Base-by-base conservation (phyloP, 345 rosid genomes). In the Cardamine occulta region DNA sequence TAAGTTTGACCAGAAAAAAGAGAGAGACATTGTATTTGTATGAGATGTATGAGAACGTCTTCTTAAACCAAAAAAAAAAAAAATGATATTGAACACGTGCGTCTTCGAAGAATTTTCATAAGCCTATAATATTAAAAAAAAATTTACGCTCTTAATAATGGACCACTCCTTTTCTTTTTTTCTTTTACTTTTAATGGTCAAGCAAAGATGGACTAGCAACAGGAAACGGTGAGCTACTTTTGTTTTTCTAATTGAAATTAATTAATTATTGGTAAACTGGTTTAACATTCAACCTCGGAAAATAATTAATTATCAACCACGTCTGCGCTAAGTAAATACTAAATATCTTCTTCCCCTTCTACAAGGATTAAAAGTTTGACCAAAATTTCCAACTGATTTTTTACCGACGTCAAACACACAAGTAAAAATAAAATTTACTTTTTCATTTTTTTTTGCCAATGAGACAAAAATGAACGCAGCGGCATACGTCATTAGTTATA, bases 161-260 rank as follows among this genome's bases (percentile, higher is more conserved):
- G 58, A 12, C 1, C 23, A 21, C 23, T 66, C 17, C 17, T 48
- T 49, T 49, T 13, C 11, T 5, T 65, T 55, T 55, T 19, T 52
- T 28, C 63, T 68, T 75, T 19, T 52, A 39, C 63, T 68, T 75
- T 75, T 55, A 75, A 75, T 68, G 74, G 74, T 75, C 79, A 75
- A 63, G 5, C 65, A 32, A 62, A 4, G 59, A 63, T 69, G 70
- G 80, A 76, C 80, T 76, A 76, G 32, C 70, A 70, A 70, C 47
- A 76, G 70, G 0, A 8, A 34, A 70, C n/a, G 75, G 75, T 69
- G 80, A 44, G 70, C 70, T 76, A 63, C 59, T 69, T 69, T 63
- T 10, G 32, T 26, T 9, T 62, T 31, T 31, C 21, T 23, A 1
- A 32, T 10, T 31, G 3, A 49, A 51, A 68, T 7, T 1, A 53